A percentile compares a stretch with the other conserved stretches of the same genome.
Conservation (phyloP, 129 eudicot species). For the Kitagawia praeruptora region DNA sequence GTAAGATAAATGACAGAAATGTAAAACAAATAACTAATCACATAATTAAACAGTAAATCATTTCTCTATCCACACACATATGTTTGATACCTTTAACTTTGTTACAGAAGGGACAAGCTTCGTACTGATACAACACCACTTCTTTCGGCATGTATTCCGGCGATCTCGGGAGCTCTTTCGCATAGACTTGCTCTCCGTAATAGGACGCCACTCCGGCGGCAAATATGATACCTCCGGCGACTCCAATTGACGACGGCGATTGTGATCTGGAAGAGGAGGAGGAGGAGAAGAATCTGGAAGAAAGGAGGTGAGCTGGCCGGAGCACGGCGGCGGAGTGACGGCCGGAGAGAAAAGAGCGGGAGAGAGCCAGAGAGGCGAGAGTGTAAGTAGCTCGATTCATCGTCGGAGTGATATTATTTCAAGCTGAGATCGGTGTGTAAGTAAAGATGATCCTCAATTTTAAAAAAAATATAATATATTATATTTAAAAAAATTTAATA, state of each 20-base stretch:
- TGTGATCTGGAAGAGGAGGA: neutral
- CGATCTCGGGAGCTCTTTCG: slow-evolving; percentile 32
- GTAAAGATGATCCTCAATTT: neutral
- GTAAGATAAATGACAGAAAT: no score
- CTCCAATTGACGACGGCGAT: slow-evolving; percentile 20
- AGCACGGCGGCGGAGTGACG: slow-evolving; percentile 27
- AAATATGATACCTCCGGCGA: slow-evolving; percentile 10
- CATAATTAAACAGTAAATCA: no score
- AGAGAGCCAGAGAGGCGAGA: slow-evolving; percentile 24
- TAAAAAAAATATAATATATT: no score
- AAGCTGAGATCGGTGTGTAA: neutral
- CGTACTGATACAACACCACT: slow-evolving; percentile 54
- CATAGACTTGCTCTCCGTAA: slow-evolving; percentile 37
- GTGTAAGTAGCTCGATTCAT: slow-evolving; percentile 42
- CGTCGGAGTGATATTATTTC: neutral
- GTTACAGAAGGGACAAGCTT: slow-evolving; percentile 65
- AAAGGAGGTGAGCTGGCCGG: slow-evolving; percentile 23
- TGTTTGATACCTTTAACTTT: slow-evolving; percentile 50
- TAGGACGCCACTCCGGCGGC: slow-evolving; percentile 23
- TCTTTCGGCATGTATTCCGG: slow-evolving; percentile 32
- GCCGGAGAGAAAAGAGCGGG: slow-evolving; percentile 18
- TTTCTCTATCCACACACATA: neutral
- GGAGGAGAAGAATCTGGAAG: slow-evolving; percentile 24
- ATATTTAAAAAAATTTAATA: no score
- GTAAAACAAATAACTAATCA: no score